Conservation (phyloP, 2,329 filamentous ascomycete species). For the Fusarium piperis region DNA sequence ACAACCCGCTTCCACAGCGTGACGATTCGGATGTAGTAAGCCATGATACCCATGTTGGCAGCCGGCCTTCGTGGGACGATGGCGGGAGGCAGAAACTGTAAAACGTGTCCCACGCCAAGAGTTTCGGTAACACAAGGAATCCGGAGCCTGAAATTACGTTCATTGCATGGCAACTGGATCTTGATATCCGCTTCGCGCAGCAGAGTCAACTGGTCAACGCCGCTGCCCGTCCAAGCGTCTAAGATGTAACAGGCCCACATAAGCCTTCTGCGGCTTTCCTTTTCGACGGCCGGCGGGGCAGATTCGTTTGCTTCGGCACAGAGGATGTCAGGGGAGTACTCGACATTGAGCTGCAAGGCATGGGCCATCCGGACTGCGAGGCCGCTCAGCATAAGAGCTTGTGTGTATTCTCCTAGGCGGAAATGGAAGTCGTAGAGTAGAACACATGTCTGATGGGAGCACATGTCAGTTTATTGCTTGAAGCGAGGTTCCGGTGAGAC, state of each 20-base stretch:
- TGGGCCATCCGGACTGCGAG: constrained; percentile 54
- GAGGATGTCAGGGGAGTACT: constrained; percentile 51
- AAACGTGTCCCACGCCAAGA: constrained; percentile 52
- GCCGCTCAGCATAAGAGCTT: constrained; percentile 54
- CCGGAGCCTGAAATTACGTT: constrained; percentile 53
- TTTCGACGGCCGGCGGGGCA: constrained; percentile 48
- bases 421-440: constrained; percentile 54
- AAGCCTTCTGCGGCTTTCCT: constrained; percentile 51
- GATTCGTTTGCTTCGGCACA: constrained; percentile 46
- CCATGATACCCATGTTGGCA: constrained; percentile 57
- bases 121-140: constrained; percentile 53
- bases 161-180: constrained; percentile 53
- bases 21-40: constrained; percentile 54
- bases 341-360: constrained; percentile 52
- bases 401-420: constrained; percentile 51
- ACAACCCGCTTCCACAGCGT: constrained; percentile 54
- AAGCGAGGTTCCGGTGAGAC: not conserved
- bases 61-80: constrained; percentile 52
- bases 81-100: constrained; percentile 52
- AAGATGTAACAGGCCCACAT: constrained; percentile 57
- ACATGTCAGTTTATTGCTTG: not conserved
- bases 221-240: constrained; percentile 53
- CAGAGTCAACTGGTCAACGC: constrained; percentile 51
- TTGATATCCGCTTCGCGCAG: constrained; percentile 54
- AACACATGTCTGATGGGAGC: constrained; percentile 45